A percentile compares a stretch with the other conserved stretches of the same genome.
Conservation (phyloP, 495 filamentous ascomycete genomes). For the Coniosporium apollinis region DNA sequence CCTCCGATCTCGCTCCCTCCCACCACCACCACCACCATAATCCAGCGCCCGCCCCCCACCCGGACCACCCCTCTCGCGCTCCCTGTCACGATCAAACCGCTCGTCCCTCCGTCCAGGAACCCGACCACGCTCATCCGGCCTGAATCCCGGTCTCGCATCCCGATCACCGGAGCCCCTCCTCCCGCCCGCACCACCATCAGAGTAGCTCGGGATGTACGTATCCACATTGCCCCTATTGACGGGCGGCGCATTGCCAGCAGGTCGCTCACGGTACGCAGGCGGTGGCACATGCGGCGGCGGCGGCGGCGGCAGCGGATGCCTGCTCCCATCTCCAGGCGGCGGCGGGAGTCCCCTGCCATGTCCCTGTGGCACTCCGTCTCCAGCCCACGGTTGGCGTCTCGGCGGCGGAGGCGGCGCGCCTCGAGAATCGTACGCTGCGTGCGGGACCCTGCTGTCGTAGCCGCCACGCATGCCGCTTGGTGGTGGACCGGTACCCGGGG, state of each 20-base stretch:
- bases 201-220: conserved; percentile 21
- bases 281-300: conserved; percentile 3
- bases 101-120: neutral
- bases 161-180: neutral
- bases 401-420: conserved; percentile 11
- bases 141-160: neutral
- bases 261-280: neutral
- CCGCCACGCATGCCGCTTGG: conserved; percentile 5
- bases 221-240: conserved; percentile 8
- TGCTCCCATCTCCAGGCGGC: too few relatives aligned
- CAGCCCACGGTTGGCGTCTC: conserved; percentile 4
- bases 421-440: conserved; percentile 16
- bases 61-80: conserved; percentile 4
- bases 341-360: conserved; percentile 1
- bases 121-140: neutral
- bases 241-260: conserved; percentile 10
- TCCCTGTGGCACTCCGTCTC: neutral
- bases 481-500: conserved; percentile 4
- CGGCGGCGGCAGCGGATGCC: conserved; percentile 6
- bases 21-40: neutral
- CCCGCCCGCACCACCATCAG: conserved; percentile 3
- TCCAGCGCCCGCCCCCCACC: neutral
- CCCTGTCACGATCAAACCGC: neutral
- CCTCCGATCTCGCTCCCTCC: too few relatives aligned
- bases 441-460: conserved; percentile 6